Conservation (phyloP, 2,329 filamentous ascomycete species). For the Stemphylium vesicarium region DNA sequence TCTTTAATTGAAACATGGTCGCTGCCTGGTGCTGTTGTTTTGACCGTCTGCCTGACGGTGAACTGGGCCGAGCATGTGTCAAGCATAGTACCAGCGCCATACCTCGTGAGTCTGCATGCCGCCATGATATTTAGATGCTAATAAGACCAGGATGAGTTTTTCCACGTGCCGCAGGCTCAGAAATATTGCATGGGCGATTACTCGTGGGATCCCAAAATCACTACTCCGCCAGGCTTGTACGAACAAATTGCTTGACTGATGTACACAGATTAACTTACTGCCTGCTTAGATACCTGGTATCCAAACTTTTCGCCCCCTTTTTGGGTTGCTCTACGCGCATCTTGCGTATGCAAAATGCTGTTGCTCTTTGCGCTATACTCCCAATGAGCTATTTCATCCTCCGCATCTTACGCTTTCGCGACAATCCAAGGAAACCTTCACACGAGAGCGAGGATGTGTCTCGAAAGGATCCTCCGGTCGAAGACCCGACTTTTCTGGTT, state of each 20-base stretch:
- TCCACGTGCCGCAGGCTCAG: slow-evolving; percentile 90
- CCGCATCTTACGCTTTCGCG: slow-evolving; percentile 18
- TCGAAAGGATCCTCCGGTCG: neutral
- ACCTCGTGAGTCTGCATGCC: slow-evolving; percentile 56
- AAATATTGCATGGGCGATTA: slow-evolving; percentile 75
- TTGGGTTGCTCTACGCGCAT: slow-evolving; percentile 50
- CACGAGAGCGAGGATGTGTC: neutral
- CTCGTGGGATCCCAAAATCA: slow-evolving; percentile 96
- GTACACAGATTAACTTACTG: slow-evolving; percentile 34
- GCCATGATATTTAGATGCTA: neutral
- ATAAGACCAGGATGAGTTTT: slow-evolving; percentile 73
- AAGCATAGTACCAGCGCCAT: slow-evolving; percentile 61
- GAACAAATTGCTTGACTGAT: slow-evolving; percentile 20
- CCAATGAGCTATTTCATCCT: slow-evolving; percentile 37
- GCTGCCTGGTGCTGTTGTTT: slow-evolving; percentile 28
- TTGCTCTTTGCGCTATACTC: slow-evolving; percentile 47
- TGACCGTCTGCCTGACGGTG: slow-evolving; percentile 26
- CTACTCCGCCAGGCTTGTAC: slow-evolving; percentile 84
- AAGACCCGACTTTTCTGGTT: slow-evolving; percentile 44
- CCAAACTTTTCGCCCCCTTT: slow-evolving; percentile 47
- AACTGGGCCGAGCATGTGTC: slow-evolving; percentile 52
- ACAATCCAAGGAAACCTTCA: neutral
- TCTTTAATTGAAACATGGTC: slow-evolving; percentile 31
- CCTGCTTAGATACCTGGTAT: slow-evolving; percentile 50
- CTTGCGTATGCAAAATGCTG: slow-evolving; percentile 49